These are phyloP conservation scores for Toxoplasma gondii DNA, from an alignment of 169 alveolate genomes.

Conservation along the genomic window DNA sequence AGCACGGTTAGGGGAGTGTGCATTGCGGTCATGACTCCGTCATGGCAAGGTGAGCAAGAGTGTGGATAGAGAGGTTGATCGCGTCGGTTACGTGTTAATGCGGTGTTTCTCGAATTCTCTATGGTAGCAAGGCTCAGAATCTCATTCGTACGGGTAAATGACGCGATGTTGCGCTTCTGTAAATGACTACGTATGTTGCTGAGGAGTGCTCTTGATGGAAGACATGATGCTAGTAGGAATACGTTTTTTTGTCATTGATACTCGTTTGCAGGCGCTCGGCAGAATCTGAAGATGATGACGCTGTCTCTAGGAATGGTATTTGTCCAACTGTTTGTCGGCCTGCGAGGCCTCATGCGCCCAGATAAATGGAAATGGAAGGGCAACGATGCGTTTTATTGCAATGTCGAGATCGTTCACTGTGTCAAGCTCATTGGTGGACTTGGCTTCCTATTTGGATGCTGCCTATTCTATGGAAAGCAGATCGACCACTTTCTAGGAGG, in stretches of 20 bases:
- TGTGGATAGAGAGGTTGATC: not conserved
- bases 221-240: too few species aligned
- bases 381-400: conserved; percentile 10
- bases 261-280: conserved; percentile 38
- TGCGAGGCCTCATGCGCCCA: not conserved
- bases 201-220: too few species aligned
- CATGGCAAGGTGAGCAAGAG: conserved; percentile 17
- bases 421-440: conserved; percentile 3
- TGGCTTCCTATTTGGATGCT: conserved; percentile 30
- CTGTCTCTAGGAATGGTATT: conserved; percentile 42
- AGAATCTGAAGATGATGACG: conserved; percentile 22
- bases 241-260: too few species aligned
- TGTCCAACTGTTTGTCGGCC: conserved; percentile 3
- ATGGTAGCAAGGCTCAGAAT: too few species aligned
- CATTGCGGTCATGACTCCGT: not conserved
- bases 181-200: too few species aligned
- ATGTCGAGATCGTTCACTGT: conserved; percentile 37
- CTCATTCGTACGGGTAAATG: too few species aligned
- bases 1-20: conserved; percentile 29
- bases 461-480: conserved; percentile 22
- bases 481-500: conserved; percentile 40
- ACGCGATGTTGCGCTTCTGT: too few species aligned
- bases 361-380: conserved; percentile 35
- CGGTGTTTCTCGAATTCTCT: too few species aligned
- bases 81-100: too few species aligned